Conservation (phyloP, 1,284 basidiomycete species). For the Sporisorium reilianum region DNA sequence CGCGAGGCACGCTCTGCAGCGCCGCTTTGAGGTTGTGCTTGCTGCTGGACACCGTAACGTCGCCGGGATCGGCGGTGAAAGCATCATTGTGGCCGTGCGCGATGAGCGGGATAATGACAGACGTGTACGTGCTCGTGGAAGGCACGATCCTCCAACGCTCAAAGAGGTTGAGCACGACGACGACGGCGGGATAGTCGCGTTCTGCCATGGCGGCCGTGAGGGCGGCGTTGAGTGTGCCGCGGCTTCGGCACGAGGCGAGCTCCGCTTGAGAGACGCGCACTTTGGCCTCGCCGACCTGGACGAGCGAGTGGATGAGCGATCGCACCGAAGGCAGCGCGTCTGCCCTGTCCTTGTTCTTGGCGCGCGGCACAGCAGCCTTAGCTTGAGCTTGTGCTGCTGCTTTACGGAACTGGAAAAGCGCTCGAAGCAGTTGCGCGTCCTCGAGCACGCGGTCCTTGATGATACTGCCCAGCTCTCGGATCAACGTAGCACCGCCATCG, state of each 20-base stretch:
- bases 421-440: constrained; percentile 17
- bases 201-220: constrained; percentile 29
- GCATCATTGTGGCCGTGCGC: constrained; percentile 25
- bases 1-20: constrained; percentile 21
- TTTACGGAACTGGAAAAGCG: constrained; percentile 21
- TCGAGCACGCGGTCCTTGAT: background rate
- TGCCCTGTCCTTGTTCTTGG: background rate
- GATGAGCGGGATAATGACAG: constrained; percentile 19
- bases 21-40: constrained; percentile 19
- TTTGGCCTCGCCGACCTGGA: constrained; percentile 28
- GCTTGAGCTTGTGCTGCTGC: constrained; percentile 6
- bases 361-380: background rate
- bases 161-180: constrained; percentile 39
- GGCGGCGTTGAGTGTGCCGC: constrained; percentile 35
- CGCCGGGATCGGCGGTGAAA: constrained; percentile 1
- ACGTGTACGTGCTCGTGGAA: constrained; percentile 25
- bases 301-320: constrained; percentile 19
- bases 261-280: background rate
- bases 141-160: constrained; percentile 34
- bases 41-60: constrained; percentile 12
- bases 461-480: constrained; percentile 15
- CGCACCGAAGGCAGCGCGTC: constrained; percentile 25
- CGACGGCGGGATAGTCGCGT: constrained; percentile 36
- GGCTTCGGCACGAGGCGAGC: constrained; percentile 17
- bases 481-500: constrained; percentile 8